Conservation (phyloP, 805 yeast genomes). For the Wickerhamomyces silvicola region DNA sequence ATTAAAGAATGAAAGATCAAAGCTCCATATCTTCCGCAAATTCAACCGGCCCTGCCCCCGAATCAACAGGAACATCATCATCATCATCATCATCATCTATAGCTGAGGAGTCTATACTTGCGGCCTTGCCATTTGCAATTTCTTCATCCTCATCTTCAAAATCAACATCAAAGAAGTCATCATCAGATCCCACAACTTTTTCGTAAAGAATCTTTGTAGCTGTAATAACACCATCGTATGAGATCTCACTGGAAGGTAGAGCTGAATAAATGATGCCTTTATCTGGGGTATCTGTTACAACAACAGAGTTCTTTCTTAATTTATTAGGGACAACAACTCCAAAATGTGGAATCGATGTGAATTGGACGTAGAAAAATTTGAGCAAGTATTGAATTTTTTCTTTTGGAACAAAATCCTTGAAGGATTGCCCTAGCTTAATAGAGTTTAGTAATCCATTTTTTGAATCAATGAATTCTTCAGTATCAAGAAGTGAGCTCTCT, state of each 20-base stretch:
- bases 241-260: constrained; percentile 79
- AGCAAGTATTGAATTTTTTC: constrained; percentile 58
- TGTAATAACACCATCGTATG: constrained; percentile 85
- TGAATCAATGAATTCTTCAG: constrained; percentile 34
- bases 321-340: constrained; percentile 41
- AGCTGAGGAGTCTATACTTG: constrained; percentile 23
- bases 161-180: constrained; percentile 93
- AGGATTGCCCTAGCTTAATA: constrained; percentile 77
- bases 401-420: constrained; percentile 78
- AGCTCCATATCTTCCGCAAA: constrained; percentile 31
- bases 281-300: constrained; percentile 32
- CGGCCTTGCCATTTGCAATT: constrained; percentile 18
- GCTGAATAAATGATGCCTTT: constrained; percentile 43
- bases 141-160: constrained; percentile 82
- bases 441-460: constrained; percentile 68
- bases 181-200: constrained; percentile 83
- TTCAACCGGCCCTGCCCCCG: constrained; percentile 28
- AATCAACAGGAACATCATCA: constrained; percentile 14
- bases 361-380: constrained; percentile 57
- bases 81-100: constrained; percentile 25
- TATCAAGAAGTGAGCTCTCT: constrained; percentile 58
- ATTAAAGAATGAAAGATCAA: constrained; percentile 4
- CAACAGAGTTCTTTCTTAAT: constrained; percentile 29
- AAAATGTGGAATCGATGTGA: constrained; percentile 48
- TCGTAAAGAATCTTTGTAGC: constrained; percentile 73